phyloP scores from a whole-genome alignment of 148 eudicot species.

The Suaeda aralocaspica region DNA sequence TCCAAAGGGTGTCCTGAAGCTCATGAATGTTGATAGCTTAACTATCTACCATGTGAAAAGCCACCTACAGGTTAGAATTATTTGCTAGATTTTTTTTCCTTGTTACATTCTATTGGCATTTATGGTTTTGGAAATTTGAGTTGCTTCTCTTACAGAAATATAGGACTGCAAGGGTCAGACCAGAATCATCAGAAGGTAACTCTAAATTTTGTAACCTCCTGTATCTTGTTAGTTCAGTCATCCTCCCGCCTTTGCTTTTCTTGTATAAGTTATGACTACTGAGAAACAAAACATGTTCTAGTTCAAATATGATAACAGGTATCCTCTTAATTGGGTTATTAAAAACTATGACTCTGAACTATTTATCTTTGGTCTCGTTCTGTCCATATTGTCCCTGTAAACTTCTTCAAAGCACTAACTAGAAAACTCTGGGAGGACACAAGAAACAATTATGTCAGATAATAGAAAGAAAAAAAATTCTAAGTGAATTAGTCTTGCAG shows the following conservation, averaged over 20 bases:
- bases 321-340: background rate
- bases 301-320: background rate
- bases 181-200: slow-evolving; percentile 73
- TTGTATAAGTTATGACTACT: too few species aligned
- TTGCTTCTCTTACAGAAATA: slow-evolving; percentile 54
- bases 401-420: background rate
- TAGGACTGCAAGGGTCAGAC: slow-evolving; percentile 81
- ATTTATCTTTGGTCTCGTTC: background rate
- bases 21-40: slow-evolving; percentile 70
- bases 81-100: background rate
- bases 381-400: background rate
- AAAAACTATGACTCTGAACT: background rate
- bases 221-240: background rate
- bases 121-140: slow-evolving; percentile 11
- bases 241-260: background rate
- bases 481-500: background rate
- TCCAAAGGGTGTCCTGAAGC: slow-evolving; percentile 70
- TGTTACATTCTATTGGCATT: background rate
- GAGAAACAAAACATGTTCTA: background rate
- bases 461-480: background rate
- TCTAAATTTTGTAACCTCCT: background rate
- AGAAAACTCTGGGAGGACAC: background rate
- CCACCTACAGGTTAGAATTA: slow-evolving; percentile 63
- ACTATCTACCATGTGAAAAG: slow-evolving; percentile 85
- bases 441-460: background rate